Evolutionary conservation across 2,329 filamentous ascomycete genomes (phyloP), one percentile per base, ranked within the genome.

Genomic region (Rhytidhysteron rufulum): DNA sequence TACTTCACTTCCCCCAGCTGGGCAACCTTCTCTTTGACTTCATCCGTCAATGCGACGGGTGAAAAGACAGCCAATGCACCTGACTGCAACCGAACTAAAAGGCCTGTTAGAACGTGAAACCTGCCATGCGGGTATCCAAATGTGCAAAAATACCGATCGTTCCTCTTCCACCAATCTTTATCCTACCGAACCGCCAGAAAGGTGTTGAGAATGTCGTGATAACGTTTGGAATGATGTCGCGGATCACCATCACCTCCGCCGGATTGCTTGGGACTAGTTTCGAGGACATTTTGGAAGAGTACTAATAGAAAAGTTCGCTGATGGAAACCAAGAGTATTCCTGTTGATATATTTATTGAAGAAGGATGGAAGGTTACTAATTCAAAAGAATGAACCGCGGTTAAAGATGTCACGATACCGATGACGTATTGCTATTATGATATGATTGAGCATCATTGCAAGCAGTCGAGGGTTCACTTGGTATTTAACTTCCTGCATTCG

Each of bases 41-140:
- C 80, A 3, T 83, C 77, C 3, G 90, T 97, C 41, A 96, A 77
- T 11, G 85, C 86, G 16, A 93, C 86, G 15, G 93, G 93, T 1
- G 89, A 95, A 77, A 96, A 96, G 63, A 96, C 83, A 50, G 88
- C 87, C 30, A 97, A 79, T 33, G 78, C 72, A 41, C 89, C 89
- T 8, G 82, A 83, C 42, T 80, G 77, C 52, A 98, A 79, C 53
- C 83, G 85, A 44, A 95, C 88, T 88, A 50, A 39, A 1, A 2
- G 9, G 8, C 15, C 34, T 10, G 25, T 57, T 30, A 57, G 49
- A 33, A 43, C n/a, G n/a, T n/a, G n/a, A n/a, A n/a, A n/a, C n/a
- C n/a, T n/a, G n/a, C n/a, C n/a, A n/a, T n/a, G n/a, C n/a, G n/a
- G n/a, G n/a, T n/a, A n/a, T n/a, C n/a, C n/a, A n/a, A n/a, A n/a